A percentile compares a stretch with the other conserved stretches of the same genome.
Evolutionary conservation across 768 basidiomycete genomes (phyloP).

Genomic region (Fistulinella prunicolor): DNA sequence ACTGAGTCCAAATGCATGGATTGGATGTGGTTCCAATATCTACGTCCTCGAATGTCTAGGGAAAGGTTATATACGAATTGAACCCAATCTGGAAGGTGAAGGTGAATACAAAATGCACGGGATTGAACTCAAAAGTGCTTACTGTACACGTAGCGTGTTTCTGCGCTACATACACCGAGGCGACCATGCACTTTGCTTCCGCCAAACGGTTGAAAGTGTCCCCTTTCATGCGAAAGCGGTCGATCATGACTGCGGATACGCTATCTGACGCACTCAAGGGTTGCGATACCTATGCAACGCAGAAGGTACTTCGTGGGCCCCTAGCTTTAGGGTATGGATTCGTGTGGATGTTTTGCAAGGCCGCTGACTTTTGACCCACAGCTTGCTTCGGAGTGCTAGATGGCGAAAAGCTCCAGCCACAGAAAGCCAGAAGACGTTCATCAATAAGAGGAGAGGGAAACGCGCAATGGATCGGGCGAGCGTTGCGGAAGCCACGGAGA

Average conservation of each 20-base stretch:
- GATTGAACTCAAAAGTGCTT: neutral
- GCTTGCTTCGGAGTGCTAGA: slow-evolving; percentile 58
- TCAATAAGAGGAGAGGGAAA: slow-evolving; percentile 50
- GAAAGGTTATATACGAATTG: slow-evolving; percentile 64
- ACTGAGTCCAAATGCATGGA: slow-evolving; percentile 70
- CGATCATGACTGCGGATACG: slow-evolving; percentile 52
- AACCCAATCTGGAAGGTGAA: slow-evolving; percentile 39
- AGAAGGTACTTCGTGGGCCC: slow-evolving; percentile 52
- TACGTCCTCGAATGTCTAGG: slow-evolving; percentile 77
- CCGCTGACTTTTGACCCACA: slow-evolving; percentile 24
- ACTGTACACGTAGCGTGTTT: slow-evolving; percentile 34
- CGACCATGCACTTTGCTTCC: slow-evolving; percentile 43
- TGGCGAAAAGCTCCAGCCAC: slow-evolving; percentile 69
- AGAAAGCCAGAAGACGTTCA: slow-evolving; percentile 52
- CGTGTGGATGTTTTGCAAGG: neutral
- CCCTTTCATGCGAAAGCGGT: slow-evolving; percentile 51
- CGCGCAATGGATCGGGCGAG: slow-evolving; percentile 22
- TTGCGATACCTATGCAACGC: slow-evolving; percentile 62
- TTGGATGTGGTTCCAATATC: slow-evolving; percentile 66
- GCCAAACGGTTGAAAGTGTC: slow-evolving; percentile 46
- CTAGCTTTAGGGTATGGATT: slow-evolving; percentile 47
- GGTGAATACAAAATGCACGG: slow-evolving; percentile 23
- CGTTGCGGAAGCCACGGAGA: slow-evolving; percentile 30
- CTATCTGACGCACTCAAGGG: slow-evolving; percentile 61
- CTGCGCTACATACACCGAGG: slow-evolving; percentile 53